Conservation (phyloP, 768 basidiomycete genomes). For the Tylopilus sp. region DNA sequence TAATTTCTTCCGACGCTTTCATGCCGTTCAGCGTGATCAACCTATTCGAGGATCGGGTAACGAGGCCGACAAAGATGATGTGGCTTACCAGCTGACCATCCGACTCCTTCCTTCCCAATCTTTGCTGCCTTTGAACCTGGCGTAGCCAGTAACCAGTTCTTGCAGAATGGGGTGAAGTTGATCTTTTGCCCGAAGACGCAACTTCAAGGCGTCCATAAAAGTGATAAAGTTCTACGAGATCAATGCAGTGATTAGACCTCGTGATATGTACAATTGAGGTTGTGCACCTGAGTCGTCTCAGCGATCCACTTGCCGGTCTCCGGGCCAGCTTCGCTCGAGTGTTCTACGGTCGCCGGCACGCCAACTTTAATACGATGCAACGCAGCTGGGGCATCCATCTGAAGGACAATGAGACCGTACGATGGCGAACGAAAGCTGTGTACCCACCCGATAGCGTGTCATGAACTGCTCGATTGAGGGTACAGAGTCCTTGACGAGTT, state of each 20-base stretch:
- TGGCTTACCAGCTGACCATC: constrained; percentile 84
- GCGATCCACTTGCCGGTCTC: constrained; percentile 98
- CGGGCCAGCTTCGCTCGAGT: constrained; percentile 86
- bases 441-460: constrained; percentile 74
- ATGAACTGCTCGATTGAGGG: constrained; percentile 88
- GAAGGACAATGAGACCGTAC: neutral
- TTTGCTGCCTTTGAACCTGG: constrained; percentile 89
- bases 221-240: constrained; percentile 90
- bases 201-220: constrained; percentile 95
- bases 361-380: constrained; percentile 87
- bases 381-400: constrained; percentile 95
- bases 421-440: neutral
- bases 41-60: constrained; percentile 41
- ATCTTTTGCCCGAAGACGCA: constrained; percentile 93
- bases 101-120: constrained; percentile 93
- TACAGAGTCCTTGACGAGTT: constrained; percentile 88
- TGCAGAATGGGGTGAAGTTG: constrained; percentile 93
- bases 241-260: neutral
- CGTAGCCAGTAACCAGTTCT: constrained; percentile 93
- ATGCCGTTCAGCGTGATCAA: constrained; percentile 94
- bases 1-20: constrained; percentile 95
- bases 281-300: constrained; percentile 86
- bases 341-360: constrained; percentile 95
- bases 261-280: neutral
- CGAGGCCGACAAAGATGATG: neutral